Percentiles rank a stretch among this genome's conserved stretches.
Evolutionary conservation across 495 filamentous ascomycete species (phyloP).

Genomic region (Lasiosphaeria ovina): DNA sequence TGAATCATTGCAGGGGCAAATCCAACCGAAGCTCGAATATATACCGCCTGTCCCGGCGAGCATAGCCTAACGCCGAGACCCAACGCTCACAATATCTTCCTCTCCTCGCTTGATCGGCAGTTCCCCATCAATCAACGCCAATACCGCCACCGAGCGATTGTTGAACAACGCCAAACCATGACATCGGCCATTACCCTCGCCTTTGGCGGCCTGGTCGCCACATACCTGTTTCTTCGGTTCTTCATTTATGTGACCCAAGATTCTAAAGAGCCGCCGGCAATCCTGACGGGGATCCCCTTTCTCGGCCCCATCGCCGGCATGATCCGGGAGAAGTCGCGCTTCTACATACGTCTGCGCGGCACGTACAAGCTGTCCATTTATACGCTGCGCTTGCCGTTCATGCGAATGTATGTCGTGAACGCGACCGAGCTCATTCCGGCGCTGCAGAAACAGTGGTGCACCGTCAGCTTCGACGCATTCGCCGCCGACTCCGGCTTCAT

Average conservation of each 20-base stretch:
- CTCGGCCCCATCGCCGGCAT: constrained; percentile 27
- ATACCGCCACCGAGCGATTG: no score
- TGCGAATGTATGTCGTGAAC: constrained; percentile 29
- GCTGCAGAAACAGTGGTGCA: constrained; percentile 21
- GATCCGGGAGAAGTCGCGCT: constrained; percentile 21
- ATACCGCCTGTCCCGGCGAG: no score
- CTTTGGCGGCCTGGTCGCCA: constrained; percentile 18
- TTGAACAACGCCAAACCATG: neutral
- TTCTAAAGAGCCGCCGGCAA: constrained; percentile 24
- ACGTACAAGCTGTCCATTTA: constrained; percentile 30
- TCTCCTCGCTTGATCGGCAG: no score
- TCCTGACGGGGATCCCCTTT: constrained; percentile 23
- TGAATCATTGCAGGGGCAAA: no score
- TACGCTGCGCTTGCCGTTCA: constrained; percentile 25
- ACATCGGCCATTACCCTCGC: constrained; percentile 4
- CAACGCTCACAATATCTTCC: no score
- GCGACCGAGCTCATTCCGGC: constrained; percentile 17
- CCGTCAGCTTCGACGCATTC: constrained; percentile 18
- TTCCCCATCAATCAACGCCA: no score
- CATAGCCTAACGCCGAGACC: no score
- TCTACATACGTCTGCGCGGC: constrained; percentile 20
- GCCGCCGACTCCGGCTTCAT: constrained; percentile 1
- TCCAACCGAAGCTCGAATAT: no score
- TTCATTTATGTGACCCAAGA: constrained; percentile 25
- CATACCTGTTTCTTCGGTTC: constrained; percentile 25